Percentiles rank a stretch among this genome's conserved stretches.
phyloP scores from a whole-genome alignment of 2,329 filamentous ascomycete species.

The Beauveria sp. region DNA sequence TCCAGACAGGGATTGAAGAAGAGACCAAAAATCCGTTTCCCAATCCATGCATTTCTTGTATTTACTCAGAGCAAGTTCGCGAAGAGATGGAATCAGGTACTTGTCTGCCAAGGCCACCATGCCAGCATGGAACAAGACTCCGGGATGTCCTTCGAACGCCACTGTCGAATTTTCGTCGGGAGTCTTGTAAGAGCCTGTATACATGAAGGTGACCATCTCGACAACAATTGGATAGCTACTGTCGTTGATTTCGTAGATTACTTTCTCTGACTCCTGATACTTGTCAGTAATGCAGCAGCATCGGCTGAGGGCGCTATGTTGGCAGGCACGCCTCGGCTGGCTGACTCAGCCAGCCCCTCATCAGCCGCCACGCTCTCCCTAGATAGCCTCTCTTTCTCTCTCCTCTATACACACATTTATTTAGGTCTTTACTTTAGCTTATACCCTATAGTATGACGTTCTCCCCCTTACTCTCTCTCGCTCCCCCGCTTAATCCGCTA shows the following conservation, averaged over 20 bases:
- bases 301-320: background rate
- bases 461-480: too few relatives aligned
- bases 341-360: too few relatives aligned
- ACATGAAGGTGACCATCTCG: background rate
- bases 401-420: too few relatives aligned
- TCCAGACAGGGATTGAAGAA: background rate
- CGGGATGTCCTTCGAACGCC: rapidly evolving
- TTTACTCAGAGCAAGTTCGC: rapidly evolving
- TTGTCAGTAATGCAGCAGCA: background rate
- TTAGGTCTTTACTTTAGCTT: too few relatives aligned
- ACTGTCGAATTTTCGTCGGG: rapidly evolving
- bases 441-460: too few relatives aligned
- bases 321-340: too few relatives aligned
- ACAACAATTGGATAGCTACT: background rate
- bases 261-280: rapidly evolving
- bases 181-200: background rate
- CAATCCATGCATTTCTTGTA: background rate
- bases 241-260: background rate
- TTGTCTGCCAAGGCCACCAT: background rate
- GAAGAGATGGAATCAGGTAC: background rate
- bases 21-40: background rate
- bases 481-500: too few relatives aligned
- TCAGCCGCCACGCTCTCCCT: too few relatives aligned
- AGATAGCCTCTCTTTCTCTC: too few relatives aligned
- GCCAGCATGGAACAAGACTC: background rate